Conservation (phyloP, 176 grass and related monocot species). For the Ampelocalamus luodianensis region DNA sequence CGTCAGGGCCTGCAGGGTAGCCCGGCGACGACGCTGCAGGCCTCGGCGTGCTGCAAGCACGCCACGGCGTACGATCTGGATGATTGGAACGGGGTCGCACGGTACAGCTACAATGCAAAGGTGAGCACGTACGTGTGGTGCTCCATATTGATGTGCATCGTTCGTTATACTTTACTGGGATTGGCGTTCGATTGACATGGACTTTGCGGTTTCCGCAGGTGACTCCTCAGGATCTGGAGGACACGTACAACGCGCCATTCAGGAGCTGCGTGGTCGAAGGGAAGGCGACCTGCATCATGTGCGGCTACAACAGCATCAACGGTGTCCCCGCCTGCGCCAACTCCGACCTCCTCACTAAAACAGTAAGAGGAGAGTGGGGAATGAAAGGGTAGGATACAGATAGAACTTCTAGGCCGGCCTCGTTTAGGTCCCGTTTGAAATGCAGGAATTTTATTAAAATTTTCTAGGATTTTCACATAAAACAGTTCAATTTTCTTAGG, state of each 20-base stretch:
- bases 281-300: slow-evolving; percentile 72
- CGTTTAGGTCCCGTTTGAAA: too few relatives aligned
- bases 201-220: not conserved
- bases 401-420: too few relatives aligned
- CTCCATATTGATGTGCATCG: too few relatives aligned
- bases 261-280: slow-evolving; percentile 68
- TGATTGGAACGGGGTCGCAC: slow-evolving; percentile 58
- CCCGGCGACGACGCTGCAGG: slow-evolving; percentile 40
- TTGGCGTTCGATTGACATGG: too few relatives aligned
- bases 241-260: slow-evolving; percentile 82
- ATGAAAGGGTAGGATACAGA: slow-evolving; percentile 44
- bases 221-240: slow-evolving; percentile 65
- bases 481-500: too few relatives aligned
- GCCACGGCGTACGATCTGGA: slow-evolving; percentile 80
- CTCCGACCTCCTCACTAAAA: slow-evolving; percentile 51
- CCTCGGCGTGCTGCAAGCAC: slow-evolving; percentile 92
- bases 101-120: slow-evolving; percentile 50
- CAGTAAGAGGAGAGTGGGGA: slow-evolving; percentile 50
- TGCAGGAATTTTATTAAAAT: too few relatives aligned
- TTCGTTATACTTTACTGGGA: too few relatives aligned
- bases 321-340: slow-evolving; percentile 69
- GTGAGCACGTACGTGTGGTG: not conserved
- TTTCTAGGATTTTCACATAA: too few relatives aligned
- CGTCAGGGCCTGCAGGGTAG: slow-evolving; percentile 62
- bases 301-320: slow-evolving; percentile 76